Evolutionary conservation across 805 yeast genomes (phyloP).

Genomic region (Lipomyces chichibuensis): DNA sequence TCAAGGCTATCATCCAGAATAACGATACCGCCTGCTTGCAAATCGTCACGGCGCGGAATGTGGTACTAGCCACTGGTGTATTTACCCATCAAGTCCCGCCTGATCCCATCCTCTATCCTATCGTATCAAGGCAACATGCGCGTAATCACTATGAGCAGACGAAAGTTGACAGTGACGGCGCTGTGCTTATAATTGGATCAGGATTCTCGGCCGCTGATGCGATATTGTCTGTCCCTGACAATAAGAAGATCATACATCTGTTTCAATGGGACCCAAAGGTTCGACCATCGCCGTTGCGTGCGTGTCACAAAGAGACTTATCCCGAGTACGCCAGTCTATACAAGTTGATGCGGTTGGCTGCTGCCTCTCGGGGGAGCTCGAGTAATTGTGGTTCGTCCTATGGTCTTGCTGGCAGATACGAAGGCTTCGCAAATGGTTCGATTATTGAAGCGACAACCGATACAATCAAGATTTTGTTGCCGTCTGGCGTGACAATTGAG

Average conservation of each 20-base stretch:
- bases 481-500: slow-evolving; percentile 8
- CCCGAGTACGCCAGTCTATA: slow-evolving; percentile 43
- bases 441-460: slow-evolving; percentile 14
- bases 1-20: slow-evolving; percentile 18
- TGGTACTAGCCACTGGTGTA: slow-evolving; percentile 41
- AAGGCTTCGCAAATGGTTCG: slow-evolving; percentile 28
- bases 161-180: neutral
- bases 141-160: neutral
- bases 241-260: slow-evolving; percentile 36
- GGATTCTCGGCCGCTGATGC: slow-evolving; percentile 46
- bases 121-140: slow-evolving; percentile 10
- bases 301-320: slow-evolving; percentile 41
- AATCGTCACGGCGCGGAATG: slow-evolving; percentile 8
- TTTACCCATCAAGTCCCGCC: slow-evolving; percentile 35
- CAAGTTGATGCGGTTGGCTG: slow-evolving; percentile 38
- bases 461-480: slow-evolving; percentile 6
- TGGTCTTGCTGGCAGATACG: slow-evolving; percentile 20
- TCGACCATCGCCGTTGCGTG: slow-evolving; percentile 39
- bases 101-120: slow-evolving; percentile 34
- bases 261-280: slow-evolving; percentile 39
- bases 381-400: slow-evolving; percentile 1
- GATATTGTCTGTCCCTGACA: slow-evolving; percentile 26
- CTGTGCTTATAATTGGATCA: slow-evolving; percentile 41
- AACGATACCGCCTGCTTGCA: slow-evolving; percentile 23
- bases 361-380: neutral